Evolutionary conservation across 2,329 filamentous ascomycete species (phyloP), one percentile per base, ranked within the genome.

Genomic region (Verticillium albo-atrum): DNA sequence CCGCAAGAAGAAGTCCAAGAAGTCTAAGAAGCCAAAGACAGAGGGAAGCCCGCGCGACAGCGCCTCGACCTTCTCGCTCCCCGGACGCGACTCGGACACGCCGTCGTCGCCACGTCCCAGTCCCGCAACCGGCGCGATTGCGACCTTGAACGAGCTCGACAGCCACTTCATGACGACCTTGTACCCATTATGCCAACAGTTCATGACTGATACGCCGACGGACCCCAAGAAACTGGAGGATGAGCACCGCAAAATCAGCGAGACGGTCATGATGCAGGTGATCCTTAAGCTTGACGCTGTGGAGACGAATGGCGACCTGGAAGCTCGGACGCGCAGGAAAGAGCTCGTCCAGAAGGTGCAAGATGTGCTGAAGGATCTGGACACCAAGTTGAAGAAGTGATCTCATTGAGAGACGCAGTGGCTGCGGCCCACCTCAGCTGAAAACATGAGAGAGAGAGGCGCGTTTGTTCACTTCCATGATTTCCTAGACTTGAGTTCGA

Each of bases 201-300:
- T 86, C 70, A 80, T 82, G 23, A 76, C 75, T 6, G 77, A 80
- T 9, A 88, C 91, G 12, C 90, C 91, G 0, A 70, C 74, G 3
- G 89, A 92, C 56, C 68, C 76, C 42, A 87, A 88, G 71, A 91
- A 89, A 78, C 79, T 84, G 55, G 82, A 83, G 15, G 90, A 92
- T 34, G 89, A 93, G 68, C 88, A 94, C 71, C 87, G 89, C 70
- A 88, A 84, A 70, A 72, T 95, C 20, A 87, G 85, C 4, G 91
- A 95, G 77, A 90, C 88, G 4, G 82, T 92, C 42, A 79, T 95
- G 79, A 85, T 88, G 62, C 89, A 92, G 66, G 85, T 92, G 2
- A 69, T 94, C 37, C 75, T 95, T 64, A 94, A 93, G 75, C 73
- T 92, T 42, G 91, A 95, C 70, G 87, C 82, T 25, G 85, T 94